Conservation (phyloP, 192 early-diverging fungal species). For the Mortierella claussenii region DNA sequence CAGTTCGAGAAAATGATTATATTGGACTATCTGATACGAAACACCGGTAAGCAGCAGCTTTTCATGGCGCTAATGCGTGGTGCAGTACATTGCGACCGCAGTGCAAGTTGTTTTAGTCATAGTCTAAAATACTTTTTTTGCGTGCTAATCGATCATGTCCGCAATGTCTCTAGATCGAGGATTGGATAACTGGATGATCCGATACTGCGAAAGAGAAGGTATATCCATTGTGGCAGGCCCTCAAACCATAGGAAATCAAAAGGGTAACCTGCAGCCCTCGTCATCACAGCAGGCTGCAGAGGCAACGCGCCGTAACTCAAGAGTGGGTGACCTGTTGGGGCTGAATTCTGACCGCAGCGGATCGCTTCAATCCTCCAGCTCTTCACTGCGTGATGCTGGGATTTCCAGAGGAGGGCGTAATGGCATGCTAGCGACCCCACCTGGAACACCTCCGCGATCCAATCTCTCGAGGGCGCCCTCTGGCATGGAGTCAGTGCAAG, state of each 20-base stretch:
- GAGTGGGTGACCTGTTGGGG: constrained; percentile 40
- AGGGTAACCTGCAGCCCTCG: constrained; percentile 8
- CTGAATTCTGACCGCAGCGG: constrained; percentile 19
- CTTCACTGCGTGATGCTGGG: constrained; percentile 16
- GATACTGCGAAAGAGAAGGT: constrained; percentile 62
- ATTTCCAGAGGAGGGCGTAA: background rate
- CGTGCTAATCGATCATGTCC: background rate
- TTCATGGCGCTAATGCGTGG: background rate
- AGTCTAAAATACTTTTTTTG: background rate
- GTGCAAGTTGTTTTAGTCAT: background rate
- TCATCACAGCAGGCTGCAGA: constrained; percentile 20
- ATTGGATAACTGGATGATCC: constrained; percentile 90
- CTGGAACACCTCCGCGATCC: constrained; percentile 39
- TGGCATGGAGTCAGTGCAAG: constrained; percentile 11
- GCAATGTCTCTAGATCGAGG: constrained; percentile 74
- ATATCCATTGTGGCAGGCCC: constrained; percentile 30
- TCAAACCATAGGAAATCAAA: background rate
- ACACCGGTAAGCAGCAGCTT: constrained; percentile 75
- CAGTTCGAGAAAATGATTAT: constrained; percentile 86
- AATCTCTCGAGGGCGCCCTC: constrained; percentile 7
- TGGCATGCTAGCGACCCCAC: constrained; percentile 31
- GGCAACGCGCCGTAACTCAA: constrained; percentile 23
- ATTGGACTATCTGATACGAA: constrained; percentile 91
- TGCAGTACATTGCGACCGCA: too few species aligned
- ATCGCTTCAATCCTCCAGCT: background rate